A percentile compares a stretch with the other conserved stretches of the same genome.
Conservation (phyloP, 164 flowering plant genomes). For the Saururus chinensis region DNA sequence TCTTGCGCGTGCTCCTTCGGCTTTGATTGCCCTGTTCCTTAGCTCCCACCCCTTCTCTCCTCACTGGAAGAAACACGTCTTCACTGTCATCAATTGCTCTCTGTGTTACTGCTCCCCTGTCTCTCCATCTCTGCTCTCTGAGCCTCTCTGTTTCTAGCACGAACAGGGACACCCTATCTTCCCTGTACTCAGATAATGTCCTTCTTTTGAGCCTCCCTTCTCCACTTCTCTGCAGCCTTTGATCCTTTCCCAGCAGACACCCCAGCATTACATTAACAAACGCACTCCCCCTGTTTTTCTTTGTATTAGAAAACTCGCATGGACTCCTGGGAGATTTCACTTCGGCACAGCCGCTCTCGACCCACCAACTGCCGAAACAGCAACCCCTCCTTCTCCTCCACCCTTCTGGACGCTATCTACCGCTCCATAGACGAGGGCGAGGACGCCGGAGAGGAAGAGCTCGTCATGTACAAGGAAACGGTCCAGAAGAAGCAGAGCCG, state of each 20-base stretch:
- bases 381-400: slow-evolving; percentile 18
- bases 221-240: neutral
- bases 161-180: too few relatives aligned
- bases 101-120: neutral
- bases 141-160: too few relatives aligned
- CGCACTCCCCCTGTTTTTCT: neutral
- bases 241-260: slow-evolving; percentile 2
- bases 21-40: neutral
- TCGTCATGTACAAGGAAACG: slow-evolving; percentile 28
- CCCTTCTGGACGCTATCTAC: slow-evolving; percentile 83
- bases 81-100: slow-evolving; percentile 1
- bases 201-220: neutral
- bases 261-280: neutral
- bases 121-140: neutral
- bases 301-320: neutral
- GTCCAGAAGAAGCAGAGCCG: slow-evolving; percentile 33
- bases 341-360: slow-evolving; percentile 9
- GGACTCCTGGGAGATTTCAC: neutral
- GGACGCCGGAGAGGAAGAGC: slow-evolving; percentile 13
- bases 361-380: slow-evolving; percentile 12
- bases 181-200: neutral
- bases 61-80: neutral
- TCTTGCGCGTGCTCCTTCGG: neutral
- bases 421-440: slow-evolving; percentile 66
- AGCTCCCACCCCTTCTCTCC: neutral